A percentile compares a stretch with the other conserved stretches of the same genome.
phyloP scores from a whole-genome alignment of 2,329 filamentous ascomycete genomes.

The Botrytis galanthina region DNA sequence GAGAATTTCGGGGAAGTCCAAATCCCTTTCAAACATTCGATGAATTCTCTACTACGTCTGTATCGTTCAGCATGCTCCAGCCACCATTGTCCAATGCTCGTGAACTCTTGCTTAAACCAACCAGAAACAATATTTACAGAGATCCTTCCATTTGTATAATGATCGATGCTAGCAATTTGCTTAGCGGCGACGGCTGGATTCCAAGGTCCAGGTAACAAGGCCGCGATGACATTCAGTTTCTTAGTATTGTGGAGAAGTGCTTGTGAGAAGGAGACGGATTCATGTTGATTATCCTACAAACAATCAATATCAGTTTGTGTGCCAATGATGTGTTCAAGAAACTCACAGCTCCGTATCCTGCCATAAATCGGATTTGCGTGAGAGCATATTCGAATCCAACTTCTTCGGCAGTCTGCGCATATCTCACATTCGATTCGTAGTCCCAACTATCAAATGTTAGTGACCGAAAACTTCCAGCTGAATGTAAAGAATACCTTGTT shows the following conservation, averaged over 20 bases:
- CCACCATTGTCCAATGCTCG: slow-evolving; percentile 53
- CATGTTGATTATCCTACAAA: slow-evolving; percentile 45
- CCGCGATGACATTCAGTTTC: slow-evolving; percentile 51
- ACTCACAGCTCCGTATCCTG: slow-evolving; percentile 46
- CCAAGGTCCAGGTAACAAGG: slow-evolving; percentile 51
- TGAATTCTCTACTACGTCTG: slow-evolving; percentile 49
- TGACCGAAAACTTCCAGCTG: background rate
- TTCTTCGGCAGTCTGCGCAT: slow-evolving; percentile 49
- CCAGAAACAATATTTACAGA: slow-evolving; percentile 53
- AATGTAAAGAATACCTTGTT: slow-evolving; percentile 36
- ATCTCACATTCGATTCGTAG: slow-evolving; percentile 47
- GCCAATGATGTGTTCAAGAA: background rate
- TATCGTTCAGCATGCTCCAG: slow-evolving; percentile 53
- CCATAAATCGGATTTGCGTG: slow-evolving; percentile 53
- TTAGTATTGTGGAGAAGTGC: slow-evolving; percentile 48
- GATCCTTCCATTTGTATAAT: slow-evolving; percentile 51
- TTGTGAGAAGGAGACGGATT: slow-evolving; percentile 52
- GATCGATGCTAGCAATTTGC: slow-evolving; percentile 52
- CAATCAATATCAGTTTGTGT: background rate
- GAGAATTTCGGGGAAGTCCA: slow-evolving; percentile 51
- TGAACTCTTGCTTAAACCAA: slow-evolving; percentile 55
- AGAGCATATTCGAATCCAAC: slow-evolving; percentile 52
- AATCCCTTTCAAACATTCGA: slow-evolving; percentile 50
- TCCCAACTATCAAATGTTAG: slow-evolving; percentile 42
- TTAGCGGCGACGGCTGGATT: slow-evolving; percentile 53